phyloP scores from a whole-genome alignment of 1,284 basidiomycete genomes.

The Athelia psychrophila region DNA sequence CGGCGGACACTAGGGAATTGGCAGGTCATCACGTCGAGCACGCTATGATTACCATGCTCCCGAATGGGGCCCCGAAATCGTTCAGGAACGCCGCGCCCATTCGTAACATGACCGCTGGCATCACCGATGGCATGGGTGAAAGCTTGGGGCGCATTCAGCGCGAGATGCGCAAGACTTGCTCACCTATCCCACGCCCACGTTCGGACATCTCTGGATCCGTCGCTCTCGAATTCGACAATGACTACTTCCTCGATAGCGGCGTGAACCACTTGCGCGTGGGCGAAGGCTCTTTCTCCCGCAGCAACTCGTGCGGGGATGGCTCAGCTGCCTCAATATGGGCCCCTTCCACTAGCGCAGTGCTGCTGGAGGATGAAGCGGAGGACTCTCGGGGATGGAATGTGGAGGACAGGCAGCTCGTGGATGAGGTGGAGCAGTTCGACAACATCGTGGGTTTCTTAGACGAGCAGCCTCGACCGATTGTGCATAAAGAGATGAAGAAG shows the following conservation, averaged over 20 bases:
- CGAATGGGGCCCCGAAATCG: conserved; percentile 58
- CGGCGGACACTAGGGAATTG: conserved; percentile 51
- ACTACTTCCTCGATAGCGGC: conserved; percentile 41
- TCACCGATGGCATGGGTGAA: conserved; percentile 60
- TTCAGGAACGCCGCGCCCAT: conserved; percentile 58
- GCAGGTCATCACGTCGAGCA: conserved; percentile 41
- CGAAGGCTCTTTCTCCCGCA: conserved; percentile 3
- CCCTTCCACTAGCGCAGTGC: neutral
- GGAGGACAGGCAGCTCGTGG: conserved; percentile 53
- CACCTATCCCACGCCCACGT: conserved; percentile 22
- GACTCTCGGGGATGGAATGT: conserved; percentile 49
- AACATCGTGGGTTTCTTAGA: conserved; percentile 62
- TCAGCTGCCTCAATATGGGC: conserved; percentile 4
- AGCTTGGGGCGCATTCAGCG: conserved; percentile 49
- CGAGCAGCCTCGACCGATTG: conserved; percentile 32
- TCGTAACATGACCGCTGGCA: conserved; percentile 39
- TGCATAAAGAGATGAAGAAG: conserved; percentile 4
- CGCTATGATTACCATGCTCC: conserved; percentile 72
- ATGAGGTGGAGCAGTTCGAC: conserved; percentile 65
- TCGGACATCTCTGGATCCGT: conserved; percentile 34
- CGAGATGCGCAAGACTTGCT: conserved; percentile 45
- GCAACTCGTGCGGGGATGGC: conserved; percentile 10
- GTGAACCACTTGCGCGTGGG: conserved; percentile 8
- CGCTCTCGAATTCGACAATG: conserved; percentile 69
- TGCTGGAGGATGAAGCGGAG: conserved; percentile 28